Conservation (phyloP, 2,329 filamentous ascomycete genomes). For the Microascus cirrosus region DNA sequence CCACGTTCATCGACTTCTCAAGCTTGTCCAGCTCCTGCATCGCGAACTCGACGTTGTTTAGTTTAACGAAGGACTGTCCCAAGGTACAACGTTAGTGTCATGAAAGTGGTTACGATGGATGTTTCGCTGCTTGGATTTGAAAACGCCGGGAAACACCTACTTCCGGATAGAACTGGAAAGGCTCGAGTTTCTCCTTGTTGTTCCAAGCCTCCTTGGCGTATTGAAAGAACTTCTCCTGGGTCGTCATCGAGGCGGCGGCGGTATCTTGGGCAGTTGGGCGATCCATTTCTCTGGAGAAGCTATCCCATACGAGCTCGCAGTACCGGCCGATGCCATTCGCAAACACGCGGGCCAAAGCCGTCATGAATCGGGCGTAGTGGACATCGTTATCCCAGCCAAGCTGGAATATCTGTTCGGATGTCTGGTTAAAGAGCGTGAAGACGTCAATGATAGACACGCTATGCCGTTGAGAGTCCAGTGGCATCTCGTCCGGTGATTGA, state of each 20-base stretch:
- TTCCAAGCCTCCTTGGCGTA: constrained; percentile 90
- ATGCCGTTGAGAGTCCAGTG: constrained; percentile 73
- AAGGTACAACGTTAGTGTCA: neutral
- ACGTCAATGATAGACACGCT: constrained; percentile 90
- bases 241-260: constrained; percentile 62
- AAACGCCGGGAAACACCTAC: constrained; percentile 33
- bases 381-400: constrained; percentile 89
- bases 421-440: constrained; percentile 88
- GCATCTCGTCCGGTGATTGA: constrained; percentile 48
- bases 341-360: constrained; percentile 74
- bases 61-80: constrained; percentile 82
- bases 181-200: constrained; percentile 84
- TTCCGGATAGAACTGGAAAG: constrained; percentile 93
- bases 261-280: constrained; percentile 79
- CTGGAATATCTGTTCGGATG: constrained; percentile 73
- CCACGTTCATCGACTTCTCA: constrained; percentile 82
- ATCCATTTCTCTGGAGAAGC: constrained; percentile 88
- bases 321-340: constrained; percentile 75
- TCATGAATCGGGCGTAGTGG: constrained; percentile 96
- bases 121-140: neutral
- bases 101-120: neutral
- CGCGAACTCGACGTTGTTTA: constrained; percentile 95
- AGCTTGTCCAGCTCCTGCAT: constrained; percentile 86
- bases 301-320: constrained; percentile 80
- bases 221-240: constrained; percentile 88